Percentiles rank a stretch among this genome's conserved stretches.
phyloP scores from a whole-genome alignment of 208 protist genomes.

The Leptomonas pyrrhocoris region DNA sequence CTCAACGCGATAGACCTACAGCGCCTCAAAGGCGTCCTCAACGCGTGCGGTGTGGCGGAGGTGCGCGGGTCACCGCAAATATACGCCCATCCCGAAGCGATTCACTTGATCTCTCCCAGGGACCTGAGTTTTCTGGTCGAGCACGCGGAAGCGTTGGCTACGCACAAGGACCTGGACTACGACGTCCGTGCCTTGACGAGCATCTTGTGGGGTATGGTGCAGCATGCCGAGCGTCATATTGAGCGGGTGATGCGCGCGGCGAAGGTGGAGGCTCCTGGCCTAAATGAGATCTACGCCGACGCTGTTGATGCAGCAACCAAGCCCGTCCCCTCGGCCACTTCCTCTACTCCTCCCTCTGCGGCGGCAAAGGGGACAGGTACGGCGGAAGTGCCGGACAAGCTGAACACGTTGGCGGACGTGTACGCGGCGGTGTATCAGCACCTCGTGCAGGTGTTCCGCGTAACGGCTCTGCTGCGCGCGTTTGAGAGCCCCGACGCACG shows the following conservation, averaged over 20 bases:
- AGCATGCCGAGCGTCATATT: conserved; percentile 38
- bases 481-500: conserved; percentile 46
- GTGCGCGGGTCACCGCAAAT: conserved; percentile 59
- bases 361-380: neutral
- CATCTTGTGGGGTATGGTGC: conserved; percentile 70
- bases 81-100: conserved; percentile 57
- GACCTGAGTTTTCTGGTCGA: conserved; percentile 48
- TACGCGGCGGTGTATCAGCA: conserved; percentile 27
- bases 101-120: conserved; percentile 44
- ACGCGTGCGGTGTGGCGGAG: conserved; percentile 47
- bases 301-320: neutral
- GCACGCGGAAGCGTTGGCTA: conserved; percentile 44
- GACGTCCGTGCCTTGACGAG: conserved; percentile 61
- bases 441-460: conserved; percentile 36
- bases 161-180: conserved; percentile 46
- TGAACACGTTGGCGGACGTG: conserved; percentile 5
- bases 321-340: neutral
- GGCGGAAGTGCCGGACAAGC: neutral
- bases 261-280: neutral
- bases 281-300: conserved; percentile 5
- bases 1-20: conserved; percentile 31
- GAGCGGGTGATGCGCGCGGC: conserved; percentile 34
- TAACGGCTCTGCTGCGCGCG: conserved; percentile 38
- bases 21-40: conserved; percentile 51
- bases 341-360: neutral